Evolutionary conservation across 169 alveolate species (phyloP).

Genomic region (Eimeria sp.): DNA sequence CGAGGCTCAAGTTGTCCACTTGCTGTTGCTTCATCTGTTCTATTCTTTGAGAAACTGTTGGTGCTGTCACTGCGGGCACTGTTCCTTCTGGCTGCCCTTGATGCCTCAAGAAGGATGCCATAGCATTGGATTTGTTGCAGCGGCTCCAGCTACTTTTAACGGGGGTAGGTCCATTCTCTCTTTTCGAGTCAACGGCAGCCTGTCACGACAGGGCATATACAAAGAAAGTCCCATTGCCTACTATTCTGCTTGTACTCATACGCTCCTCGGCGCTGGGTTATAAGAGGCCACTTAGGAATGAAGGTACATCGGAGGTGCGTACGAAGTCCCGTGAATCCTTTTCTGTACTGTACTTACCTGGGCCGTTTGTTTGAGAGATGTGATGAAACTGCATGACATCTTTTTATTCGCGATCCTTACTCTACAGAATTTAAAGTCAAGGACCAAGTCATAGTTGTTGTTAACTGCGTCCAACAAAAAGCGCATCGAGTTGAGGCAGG

Average conservation of each 20-base stretch:
- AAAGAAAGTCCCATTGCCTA: not conserved
- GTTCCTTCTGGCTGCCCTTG: not conserved
- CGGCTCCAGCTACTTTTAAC: constrained; percentile 43
- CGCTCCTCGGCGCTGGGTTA: not conserved
- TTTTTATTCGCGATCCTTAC: not conserved
- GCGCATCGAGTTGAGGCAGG: not conserved
- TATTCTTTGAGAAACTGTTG: not conserved
- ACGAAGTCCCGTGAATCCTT: not conserved
- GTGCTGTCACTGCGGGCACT: not conserved
- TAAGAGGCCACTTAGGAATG: not conserved
- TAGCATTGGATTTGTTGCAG: constrained; percentile 14
- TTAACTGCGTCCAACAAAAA: not conserved
- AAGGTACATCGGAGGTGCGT: not conserved
- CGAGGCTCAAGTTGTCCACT: constrained; percentile 26
- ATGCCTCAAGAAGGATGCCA: constrained; percentile 41
- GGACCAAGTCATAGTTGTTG: constrained; percentile 25
- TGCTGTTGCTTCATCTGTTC: constrained; percentile 28
- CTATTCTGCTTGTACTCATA: not conserved
- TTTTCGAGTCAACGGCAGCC: constrained; percentile 34
- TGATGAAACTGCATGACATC: constrained; percentile 22
- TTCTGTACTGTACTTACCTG: not conserved
- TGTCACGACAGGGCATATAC: not conserved
- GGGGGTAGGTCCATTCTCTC: constrained; percentile 13
- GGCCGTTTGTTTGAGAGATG: not conserved
- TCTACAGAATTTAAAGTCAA: constrained; percentile 52